Evolutionary conservation across 2,329 filamentous ascomycete genomes (phyloP).

Genomic region (Hymenoscyphus linearis): DNA sequence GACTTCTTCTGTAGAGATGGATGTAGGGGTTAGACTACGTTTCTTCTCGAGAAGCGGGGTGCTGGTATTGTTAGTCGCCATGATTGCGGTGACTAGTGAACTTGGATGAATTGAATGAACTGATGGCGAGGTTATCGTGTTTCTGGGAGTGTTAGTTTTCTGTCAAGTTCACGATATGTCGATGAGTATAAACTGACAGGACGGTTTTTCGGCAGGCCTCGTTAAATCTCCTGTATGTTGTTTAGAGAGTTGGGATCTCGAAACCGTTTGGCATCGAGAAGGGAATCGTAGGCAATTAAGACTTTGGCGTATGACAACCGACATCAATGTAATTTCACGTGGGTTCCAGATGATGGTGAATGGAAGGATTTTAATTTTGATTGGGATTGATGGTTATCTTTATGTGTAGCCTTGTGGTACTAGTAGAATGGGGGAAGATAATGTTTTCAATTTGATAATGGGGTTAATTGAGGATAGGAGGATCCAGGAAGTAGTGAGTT

Average conservation of each 20-base stretch:
- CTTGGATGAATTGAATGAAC: background rate
- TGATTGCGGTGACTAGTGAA: slow-evolving; percentile 23
- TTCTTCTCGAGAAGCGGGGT: slow-evolving; percentile 30
- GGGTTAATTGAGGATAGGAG: background rate
- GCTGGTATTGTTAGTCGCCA: slow-evolving; percentile 36
- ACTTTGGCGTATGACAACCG: slow-evolving; percentile 51
- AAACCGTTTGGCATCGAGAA: slow-evolving; percentile 50
- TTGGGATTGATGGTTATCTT: slow-evolving; percentile 4
- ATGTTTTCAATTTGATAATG: background rate
- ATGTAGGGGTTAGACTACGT: slow-evolving; percentile 21
- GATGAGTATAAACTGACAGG: slow-evolving; percentile 22
- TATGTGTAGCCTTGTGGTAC: background rate
- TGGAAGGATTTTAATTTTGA: too few species aligned
- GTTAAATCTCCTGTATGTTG: slow-evolving; percentile 47
- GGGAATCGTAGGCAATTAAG: slow-evolving; percentile 49
- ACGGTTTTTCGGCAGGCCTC: slow-evolving; percentile 30
- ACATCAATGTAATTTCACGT: slow-evolving; percentile 43
- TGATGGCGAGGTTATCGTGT: slow-evolving; percentile 5
- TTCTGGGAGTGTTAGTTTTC: slow-evolving; percentile 17
- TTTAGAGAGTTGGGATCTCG: slow-evolving; percentile 51
- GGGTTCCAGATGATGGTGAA: slow-evolving; percentile 5
- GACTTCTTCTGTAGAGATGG: slow-evolving; percentile 45
- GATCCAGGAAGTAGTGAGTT: background rate
- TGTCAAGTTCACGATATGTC: too few species aligned
- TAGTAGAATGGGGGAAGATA: background rate